Evolutionary conservation across 1,139 yeast genomes (phyloP), one percentile per base, ranked within the genome.

Genomic region (Hansenula sp.): DNA sequence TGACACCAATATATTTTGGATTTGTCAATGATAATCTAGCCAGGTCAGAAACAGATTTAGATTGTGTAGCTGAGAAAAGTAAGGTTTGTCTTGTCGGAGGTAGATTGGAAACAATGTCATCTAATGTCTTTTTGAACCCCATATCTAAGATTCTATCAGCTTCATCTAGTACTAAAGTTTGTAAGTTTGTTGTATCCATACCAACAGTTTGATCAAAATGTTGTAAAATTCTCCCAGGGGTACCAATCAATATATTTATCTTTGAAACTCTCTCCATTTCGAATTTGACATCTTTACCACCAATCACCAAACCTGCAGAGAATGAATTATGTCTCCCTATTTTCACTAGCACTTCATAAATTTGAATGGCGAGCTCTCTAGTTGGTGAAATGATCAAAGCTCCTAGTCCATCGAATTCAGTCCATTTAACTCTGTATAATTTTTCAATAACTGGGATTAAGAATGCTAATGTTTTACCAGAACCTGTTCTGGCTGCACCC

Each of bases 71-170:
- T 3, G 96, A 85, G 59, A 88, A 93, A 43, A 93, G 67, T 45
- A 93, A 65, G 0, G 99, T 90, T 63, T 94, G 99, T 65, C 98
- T 79, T 7, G 83, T 75, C 13, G 85, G 77, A 1, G 98, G 96
- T 47, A 93, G 69, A 61, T 88, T 94, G 39, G 82, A 79, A 25
- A 93, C 70, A 45, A 93, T 93, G 41, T 84, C 85, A 63, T 94
- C 98, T 45, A 93, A 68, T 38, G 96, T 89, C 58, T 82, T 82
- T 61, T 84, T 85, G 72, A 93, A 93, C 8, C 99, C 99, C 96
- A 93, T 89, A 65, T 93, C 99, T 53, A 93, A 70, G 59, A 95
- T 89, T 55, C 99, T 74, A 62, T 93, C 99, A 0, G 99, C 99
- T 66, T 93, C 99, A 63, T 93, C 99, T 44, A 93, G 67, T 0